Base-by-base conservation (phyloP, 2,329 filamentous ascomycete genomes). In the Pezizomycotina sp. region DNA sequence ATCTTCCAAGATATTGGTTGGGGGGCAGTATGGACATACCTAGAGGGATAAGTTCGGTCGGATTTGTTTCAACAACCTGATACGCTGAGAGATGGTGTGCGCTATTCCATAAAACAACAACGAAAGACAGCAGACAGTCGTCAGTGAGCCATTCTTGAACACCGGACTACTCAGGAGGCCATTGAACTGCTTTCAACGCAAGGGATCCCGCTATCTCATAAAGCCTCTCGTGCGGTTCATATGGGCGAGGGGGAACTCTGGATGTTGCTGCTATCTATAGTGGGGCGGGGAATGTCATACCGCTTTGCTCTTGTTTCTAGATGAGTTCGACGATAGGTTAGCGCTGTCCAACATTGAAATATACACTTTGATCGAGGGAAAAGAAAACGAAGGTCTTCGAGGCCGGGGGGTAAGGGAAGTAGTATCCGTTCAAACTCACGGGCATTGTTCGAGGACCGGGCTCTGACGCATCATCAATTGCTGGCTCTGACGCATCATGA, bases 81-180 rank as follows among this genome's bases (percentile, higher is more conserved):
- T 68, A 59, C 86, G 81, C 68, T 95, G 89, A 50, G 86, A 92
- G 62, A 95, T 74, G 54, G 86, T 93, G 66, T 95, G 89, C 58
- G 82, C 89, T 98, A 31, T 24, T 24, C 19, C n/a, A 8, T 12
- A 14, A 6, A 8, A 19, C 16, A 18, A 20, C 29, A 8, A 13
- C 26, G 33, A 13, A 22, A 4, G n/a, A 8, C 6, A 14, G 14
- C 26, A 18, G 9, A 12, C 23, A 23, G 18, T 27, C 27, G 29
- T 28, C n/a, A n/a, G n/a, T n/a, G n/a, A n/a, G n/a, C n/a, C n/a
- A n/a, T n/a, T n/a, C n/a, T n/a, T n/a, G n/a, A n/a, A n/a, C n/a
- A n/a, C n/a, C n/a, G n/a, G n/a, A n/a, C n/a, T n/a, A n/a, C n/a
- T n/a, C n/a, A n/a, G n/a, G n/a, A n/a, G n/a, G n/a, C n/a, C n/a